These are phyloP conservation scores for Ceratocystis smalleyi DNA, from an alignment of 2,329 filamentous ascomycete genomes.

Conservation along the genomic window DNA sequence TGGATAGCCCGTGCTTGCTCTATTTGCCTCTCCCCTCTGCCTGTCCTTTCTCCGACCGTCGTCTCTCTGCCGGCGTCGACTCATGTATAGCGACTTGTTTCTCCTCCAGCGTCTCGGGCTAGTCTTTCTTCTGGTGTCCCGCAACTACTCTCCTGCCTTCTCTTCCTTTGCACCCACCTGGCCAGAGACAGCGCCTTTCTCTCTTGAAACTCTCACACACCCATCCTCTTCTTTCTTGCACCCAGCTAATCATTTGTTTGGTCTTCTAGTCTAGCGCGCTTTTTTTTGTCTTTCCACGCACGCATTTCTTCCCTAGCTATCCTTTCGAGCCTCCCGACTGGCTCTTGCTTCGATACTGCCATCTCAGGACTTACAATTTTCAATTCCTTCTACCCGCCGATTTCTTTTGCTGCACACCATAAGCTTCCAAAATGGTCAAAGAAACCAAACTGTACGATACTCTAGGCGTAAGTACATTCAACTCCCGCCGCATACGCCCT, in stretches of 20 bases:
- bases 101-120: background rate
- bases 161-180: background rate
- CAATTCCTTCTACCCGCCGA: background rate
- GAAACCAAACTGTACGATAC: conserved; percentile 67
- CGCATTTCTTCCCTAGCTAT: background rate
- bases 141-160: background rate
- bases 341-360: background rate
- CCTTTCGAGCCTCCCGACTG: background rate
- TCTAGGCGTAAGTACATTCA: conserved; percentile 47
- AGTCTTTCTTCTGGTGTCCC: background rate
- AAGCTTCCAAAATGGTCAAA: conserved; percentile 45
- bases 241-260: background rate
- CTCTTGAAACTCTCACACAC: too few species aligned
- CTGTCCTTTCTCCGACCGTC: background rate
- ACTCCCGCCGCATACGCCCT: background rate
- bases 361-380: background rate
- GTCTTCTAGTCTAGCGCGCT: background rate
- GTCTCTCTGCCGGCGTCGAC: background rate
- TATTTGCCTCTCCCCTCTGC: background rate
- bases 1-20: background rate
- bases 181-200: background rate
- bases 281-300: background rate
- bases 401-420: background rate
- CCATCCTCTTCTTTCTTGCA: too few species aligned
- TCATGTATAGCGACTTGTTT: too few species aligned